Percentiles rank a stretch among this genome's conserved stretches.
These are phyloP conservation scores for Chernovozyma aurita DNA, from an alignment of 1,139 yeast species.

Conservation along the genomic window DNA sequence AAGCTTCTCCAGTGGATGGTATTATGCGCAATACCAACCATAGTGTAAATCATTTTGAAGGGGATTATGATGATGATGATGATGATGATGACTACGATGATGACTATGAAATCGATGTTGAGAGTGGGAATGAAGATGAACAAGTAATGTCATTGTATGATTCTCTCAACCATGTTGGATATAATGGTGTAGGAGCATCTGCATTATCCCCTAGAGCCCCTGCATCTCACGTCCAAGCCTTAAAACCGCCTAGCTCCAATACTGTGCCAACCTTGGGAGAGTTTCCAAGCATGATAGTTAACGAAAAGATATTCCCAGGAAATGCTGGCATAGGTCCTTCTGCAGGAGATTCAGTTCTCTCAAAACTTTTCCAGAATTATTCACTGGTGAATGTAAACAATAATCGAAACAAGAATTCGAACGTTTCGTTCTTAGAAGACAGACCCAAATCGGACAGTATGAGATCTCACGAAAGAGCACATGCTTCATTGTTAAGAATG, in stretches of 20 bases:
- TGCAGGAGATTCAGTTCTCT: constrained; percentile 3
- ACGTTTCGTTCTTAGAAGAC: constrained; percentile 23
- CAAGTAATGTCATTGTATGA: constrained; percentile 49
- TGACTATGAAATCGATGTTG: constrained; percentile 20
- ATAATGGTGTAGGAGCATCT: constrained; percentile 8
- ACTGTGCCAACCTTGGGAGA: constrained; percentile 42
- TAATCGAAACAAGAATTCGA: neutral
- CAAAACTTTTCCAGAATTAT: constrained; percentile 11
- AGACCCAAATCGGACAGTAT: constrained; percentile 26
- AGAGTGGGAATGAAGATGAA: constrained; percentile 47
- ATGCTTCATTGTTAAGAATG: constrained; percentile 63
- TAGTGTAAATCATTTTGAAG: neutral
- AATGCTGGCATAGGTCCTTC: neutral
- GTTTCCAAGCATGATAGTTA: constrained; percentile 35
- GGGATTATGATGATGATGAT: constrained; percentile 6
- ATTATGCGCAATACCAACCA: neutral
- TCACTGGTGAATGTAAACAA: neutral
- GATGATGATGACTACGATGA: constrained; percentile 12
- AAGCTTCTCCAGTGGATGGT: neutral
- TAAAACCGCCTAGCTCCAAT: neutral
- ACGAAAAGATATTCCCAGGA: constrained; percentile 22
- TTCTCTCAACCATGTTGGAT: constrained; percentile 28
- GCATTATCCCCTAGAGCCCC: constrained; percentile 24
- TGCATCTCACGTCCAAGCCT: constrained; percentile 10
- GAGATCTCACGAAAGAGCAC: constrained; percentile 59